Percentiles rank a stretch among this genome's conserved stretches.
phyloP scores from a whole-genome alignment of 2,329 filamentous ascomycete genomes.

The Diplocarpon rosae region DNA sequence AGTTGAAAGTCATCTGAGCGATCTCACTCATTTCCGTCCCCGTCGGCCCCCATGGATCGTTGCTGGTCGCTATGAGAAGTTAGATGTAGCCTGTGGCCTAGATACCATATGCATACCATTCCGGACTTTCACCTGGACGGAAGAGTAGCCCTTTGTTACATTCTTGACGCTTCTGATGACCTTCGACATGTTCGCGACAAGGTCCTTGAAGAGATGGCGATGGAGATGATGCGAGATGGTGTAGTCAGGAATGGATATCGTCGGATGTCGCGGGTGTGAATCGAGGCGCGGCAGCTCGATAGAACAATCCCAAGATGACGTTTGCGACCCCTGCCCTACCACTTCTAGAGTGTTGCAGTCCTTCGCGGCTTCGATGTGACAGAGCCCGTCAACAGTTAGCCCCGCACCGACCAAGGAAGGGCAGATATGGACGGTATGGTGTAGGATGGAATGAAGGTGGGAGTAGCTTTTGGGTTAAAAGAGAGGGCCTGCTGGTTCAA shows the following conservation, averaged over 20 bases:
- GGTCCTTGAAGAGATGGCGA: background rate
- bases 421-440: background rate
- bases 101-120: conserved; percentile 57
- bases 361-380: conserved; percentile 4
- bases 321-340: conserved; percentile 4
- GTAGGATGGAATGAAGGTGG: background rate
- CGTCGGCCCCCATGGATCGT: conserved; percentile 96
- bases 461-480: background rate
- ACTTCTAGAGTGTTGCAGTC: conserved; percentile 6
- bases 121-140: conserved; percentile 93
- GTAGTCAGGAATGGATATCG: background rate
- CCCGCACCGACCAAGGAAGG: conserved; percentile 7
- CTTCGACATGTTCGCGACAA: conserved; percentile 65
- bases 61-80: conserved; percentile 72
- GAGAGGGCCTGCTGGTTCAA: conserved; percentile 10
- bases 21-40: conserved; percentile 99
- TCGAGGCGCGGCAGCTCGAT: conserved; percentile 3
- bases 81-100: conserved; percentile 17
- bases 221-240: too few species aligned
- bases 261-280: conserved; percentile 1
- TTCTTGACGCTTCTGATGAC: conserved; percentile 97
- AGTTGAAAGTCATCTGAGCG: conserved; percentile 93
- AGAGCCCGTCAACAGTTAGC: conserved; percentile 7
- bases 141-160: conserved; percentile 97
- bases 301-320: conserved; percentile 1